These are phyloP conservation scores for Pseudopithomyces maydicus DNA, from an alignment of 2,329 filamentous ascomycete species.

Conservation along the genomic window DNA sequence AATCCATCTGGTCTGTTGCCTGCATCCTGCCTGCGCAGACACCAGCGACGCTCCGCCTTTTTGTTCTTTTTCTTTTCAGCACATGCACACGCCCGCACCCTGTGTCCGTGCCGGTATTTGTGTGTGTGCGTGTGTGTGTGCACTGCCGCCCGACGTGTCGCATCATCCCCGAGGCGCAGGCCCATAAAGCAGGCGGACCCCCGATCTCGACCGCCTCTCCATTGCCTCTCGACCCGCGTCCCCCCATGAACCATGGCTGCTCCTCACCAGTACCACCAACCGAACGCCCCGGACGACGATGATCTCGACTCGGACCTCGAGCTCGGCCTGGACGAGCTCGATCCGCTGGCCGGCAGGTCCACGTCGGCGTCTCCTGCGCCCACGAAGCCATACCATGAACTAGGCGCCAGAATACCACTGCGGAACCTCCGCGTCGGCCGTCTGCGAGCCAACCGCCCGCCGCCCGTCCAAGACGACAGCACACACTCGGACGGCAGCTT, in stretches of 20 bases:
- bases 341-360: constrained; percentile 56
- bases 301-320: constrained; percentile 72
- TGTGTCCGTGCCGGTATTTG: too few species aligned
- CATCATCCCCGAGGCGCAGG: constrained; percentile 7
- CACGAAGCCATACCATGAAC: constrained; percentile 44
- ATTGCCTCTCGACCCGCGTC: background rate
- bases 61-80: background rate
- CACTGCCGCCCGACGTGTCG: background rate
- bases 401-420: constrained; percentile 68
- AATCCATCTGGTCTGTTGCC: too few species aligned
- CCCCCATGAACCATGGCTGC: constrained; percentile 52
- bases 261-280: constrained; percentile 52
- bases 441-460: constrained; percentile 47
- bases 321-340: constrained; percentile 79
- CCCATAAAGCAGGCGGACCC: constrained; percentile 25
- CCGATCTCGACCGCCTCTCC: constrained; percentile 3
- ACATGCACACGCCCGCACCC: background rate
- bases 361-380: constrained; percentile 40
- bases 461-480: constrained; percentile 60
- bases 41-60: too few species aligned
- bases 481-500: constrained; percentile 65
- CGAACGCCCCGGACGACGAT: constrained; percentile 64
- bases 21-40: too few species aligned
- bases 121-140: background rate
- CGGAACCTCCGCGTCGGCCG: constrained; percentile 61